These are phyloP conservation scores for Hygrocybe punicea DNA, from an alignment of 768 basidiomycete genomes.

Conservation along the genomic window DNA sequence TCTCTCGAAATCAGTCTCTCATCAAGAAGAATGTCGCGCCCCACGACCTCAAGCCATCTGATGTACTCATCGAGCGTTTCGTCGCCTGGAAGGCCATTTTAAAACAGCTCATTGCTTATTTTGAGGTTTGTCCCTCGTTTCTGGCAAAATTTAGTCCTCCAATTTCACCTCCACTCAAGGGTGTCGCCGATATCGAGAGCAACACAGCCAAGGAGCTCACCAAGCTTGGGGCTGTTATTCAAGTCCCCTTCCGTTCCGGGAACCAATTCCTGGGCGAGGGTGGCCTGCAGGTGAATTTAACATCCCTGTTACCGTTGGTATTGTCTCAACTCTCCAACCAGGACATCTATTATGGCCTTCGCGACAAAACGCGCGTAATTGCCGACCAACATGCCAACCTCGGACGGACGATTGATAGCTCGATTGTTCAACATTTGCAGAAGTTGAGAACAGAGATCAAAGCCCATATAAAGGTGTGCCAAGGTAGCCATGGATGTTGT, in stretches of 20 bases:
- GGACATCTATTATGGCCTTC: conserved; percentile 90
- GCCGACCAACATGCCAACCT: conserved; percentile 97
- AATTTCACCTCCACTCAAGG: conserved; percentile 26
- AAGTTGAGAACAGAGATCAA: conserved; percentile 95
- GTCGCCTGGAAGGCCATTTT: conserved; percentile 95
- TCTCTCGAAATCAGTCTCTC: conserved; percentile 78
- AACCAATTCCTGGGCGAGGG: conserved; percentile 99
- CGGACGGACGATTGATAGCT: conserved; percentile 92
- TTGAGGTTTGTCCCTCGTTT: conserved; percentile 46
- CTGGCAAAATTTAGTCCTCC: neutral
- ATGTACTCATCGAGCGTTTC: conserved; percentile 94
- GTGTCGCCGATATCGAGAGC: conserved; percentile 82
- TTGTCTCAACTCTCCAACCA: conserved; percentile 26
- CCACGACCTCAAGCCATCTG: conserved; percentile 86
- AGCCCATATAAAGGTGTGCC: conserved; percentile 85
- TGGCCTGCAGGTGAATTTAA: conserved; percentile 68
- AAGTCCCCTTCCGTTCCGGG: conserved; percentile 92
- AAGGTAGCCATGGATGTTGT: neutral
- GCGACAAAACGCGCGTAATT: conserved; percentile 89
- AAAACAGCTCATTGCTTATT: conserved; percentile 92
- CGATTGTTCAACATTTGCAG: conserved; percentile 96
- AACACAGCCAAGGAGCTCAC: conserved; percentile 91
- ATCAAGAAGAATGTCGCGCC: conserved; percentile 93
- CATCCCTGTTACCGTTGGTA: neutral
- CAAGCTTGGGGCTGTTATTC: conserved; percentile 91